Evolutionary conservation across 306 rosid species (phyloP).

Genomic region (cucumber (Cucumis sativus)): Cucumber_9930_V3 NC_026657.2:36738501-36739000

Average conservation of each 20-base stretch:
- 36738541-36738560: conserved; percentile 88
- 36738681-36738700: conserved; percentile 75
- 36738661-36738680: conserved; percentile 65
- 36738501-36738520: conserved; percentile 36
- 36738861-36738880: not conserved
- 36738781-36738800: conserved; percentile 49
- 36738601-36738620: conserved; percentile 75
- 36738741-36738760: conserved; percentile 79
- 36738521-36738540: conserved; percentile 91
- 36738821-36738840: not conserved
- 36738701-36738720: conserved; percentile 85
- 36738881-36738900: not conserved
- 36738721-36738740: conserved; percentile 93
- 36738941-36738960: not conserved
- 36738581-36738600: conserved; percentile 97
- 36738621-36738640: conserved; percentile 92
- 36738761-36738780: conserved; percentile 73
- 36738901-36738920: not conserved
- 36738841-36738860: not conserved
- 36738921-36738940: not conserved
- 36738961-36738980: not conserved
- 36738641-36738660: conserved; percentile 96
- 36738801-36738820: not conserved
- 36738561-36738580: conserved; percentile 93
- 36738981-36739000: not conserved